phyloP scores from a whole-genome alignment of 345 rosid species.

The Dovyalis caffra region DNA sequence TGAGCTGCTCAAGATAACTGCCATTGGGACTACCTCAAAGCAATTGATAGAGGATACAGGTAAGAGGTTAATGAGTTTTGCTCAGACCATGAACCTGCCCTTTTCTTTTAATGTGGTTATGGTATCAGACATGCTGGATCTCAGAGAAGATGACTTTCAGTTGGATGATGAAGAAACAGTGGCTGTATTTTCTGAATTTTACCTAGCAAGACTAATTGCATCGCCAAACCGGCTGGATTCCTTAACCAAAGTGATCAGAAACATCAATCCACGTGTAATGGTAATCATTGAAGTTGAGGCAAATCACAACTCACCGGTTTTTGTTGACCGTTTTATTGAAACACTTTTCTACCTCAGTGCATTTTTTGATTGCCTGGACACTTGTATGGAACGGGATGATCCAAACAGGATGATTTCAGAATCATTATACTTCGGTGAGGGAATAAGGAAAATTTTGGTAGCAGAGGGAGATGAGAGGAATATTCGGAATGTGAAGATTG shows the following conservation, averaged over 20 bases:
- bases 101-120: slow-evolving; percentile 35
- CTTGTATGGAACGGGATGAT: slow-evolving; percentile 12
- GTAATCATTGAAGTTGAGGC: slow-evolving; percentile 44
- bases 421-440: slow-evolving; percentile 25
- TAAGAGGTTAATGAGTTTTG: slow-evolving; percentile 35
- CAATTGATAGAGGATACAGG: slow-evolving; percentile 36
- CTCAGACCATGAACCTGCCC: slow-evolving; percentile 36
- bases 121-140: slow-evolving; percentile 41
- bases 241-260: slow-evolving; percentile 34
- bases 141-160: slow-evolving; percentile 39
- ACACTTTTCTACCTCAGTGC: slow-evolving; percentile 39
- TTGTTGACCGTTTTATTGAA: slow-evolving; percentile 44
- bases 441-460: slow-evolving; percentile 35
- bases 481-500: slow-evolving; percentile 36
- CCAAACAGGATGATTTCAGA: slow-evolving; percentile 9
- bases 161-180: slow-evolving; percentile 33
- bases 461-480: slow-evolving; percentile 43
- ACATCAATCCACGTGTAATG: slow-evolving; percentile 37
- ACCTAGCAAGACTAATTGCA: slow-evolving; percentile 22
- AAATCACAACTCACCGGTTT: slow-evolving; percentile 42
- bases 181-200: slow-evolving; percentile 23
- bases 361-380: slow-evolving; percentile 28
- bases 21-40: slow-evolving; percentile 28
- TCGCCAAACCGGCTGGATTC: slow-evolving; percentile 36
- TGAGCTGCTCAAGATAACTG: slow-evolving; percentile 50